Evolutionary conservation across 176 grass and related monocot genomes (phyloP), one percentile per base, ranked within the genome.

Genomic region (Saccharum spontaneum): DNA sequence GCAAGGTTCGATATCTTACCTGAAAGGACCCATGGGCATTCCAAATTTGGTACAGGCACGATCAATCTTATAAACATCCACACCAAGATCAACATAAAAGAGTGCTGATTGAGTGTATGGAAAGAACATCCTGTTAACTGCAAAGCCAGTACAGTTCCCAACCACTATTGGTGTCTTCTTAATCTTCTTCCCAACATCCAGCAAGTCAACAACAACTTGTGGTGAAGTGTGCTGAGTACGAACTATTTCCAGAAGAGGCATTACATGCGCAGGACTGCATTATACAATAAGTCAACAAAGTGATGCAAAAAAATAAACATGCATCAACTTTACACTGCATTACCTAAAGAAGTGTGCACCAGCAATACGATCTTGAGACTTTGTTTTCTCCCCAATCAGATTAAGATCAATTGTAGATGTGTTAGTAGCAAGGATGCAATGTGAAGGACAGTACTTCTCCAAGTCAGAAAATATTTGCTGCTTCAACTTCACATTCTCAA

Each of bases 21-120:
- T 98, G 91, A 98, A 95, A 55, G 97, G 97, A 70, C 97, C 97
- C 93, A 95, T 96, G 60, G 97, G 97, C 97, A 98, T 95, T 78
- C 97, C 97, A 66, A 98, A 98, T 86, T 98, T 95, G 44, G 89
- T 95, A 87, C 89, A 94, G 6, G 93, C 91, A 69, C 67, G 84
- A 69, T 98, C 97, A 2, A 98, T 94, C 81, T 87, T 89, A 84
- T 98, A 98, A 70, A 94, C 91, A 87, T 98, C 97, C 85, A 95
- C 83, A 39, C 97, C 97, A 64, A 28, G 82, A 80, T 98, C 93
- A 64, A 98, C 89, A 39, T 89, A 86, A n/a, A 98, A 76, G 66
- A 94, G 87, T 17, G 97, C 97, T 83, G 93, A 89, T 71, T 94
- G 93, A 79, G 89, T 92, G 88, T 94, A 94, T 34, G 97, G 93